Evolutionary conservation across 192 early-diverging fungal genomes (phyloP).

Genomic region (Thoreauomyces humboldtii): DNA sequence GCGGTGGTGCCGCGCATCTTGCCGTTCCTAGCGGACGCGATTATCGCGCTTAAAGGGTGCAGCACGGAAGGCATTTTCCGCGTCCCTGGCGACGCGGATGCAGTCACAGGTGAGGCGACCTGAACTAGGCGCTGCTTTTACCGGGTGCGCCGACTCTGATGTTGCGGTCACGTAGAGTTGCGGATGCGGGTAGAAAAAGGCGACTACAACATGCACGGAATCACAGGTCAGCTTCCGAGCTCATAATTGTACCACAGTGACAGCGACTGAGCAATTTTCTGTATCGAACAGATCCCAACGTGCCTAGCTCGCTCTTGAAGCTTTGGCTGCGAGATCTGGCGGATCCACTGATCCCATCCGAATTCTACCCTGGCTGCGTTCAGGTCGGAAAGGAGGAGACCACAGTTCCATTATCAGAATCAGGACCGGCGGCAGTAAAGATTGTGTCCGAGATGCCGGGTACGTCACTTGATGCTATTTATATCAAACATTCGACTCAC

Average conservation of each 20-base stretch:
- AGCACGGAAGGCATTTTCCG: constrained; percentile 92
- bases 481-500: neutral
- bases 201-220: constrained; percentile 64
- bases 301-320: constrained; percentile 88
- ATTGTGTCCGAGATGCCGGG: constrained; percentile 37
- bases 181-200: constrained; percentile 81
- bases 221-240: constrained; percentile 64
- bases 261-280: neutral
- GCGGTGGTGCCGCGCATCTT: constrained; percentile 78
- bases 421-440: constrained; percentile 34
- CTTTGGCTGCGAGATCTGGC: constrained; percentile 93
- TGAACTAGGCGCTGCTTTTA: no score
- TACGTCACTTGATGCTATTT: neutral
- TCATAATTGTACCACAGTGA: no score
- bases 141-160: no score
- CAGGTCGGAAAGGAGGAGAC: constrained; percentile 48
- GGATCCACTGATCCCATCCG: constrained; percentile 82
- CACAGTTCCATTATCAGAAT: constrained; percentile 51
- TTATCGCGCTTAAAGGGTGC: constrained; percentile 73
- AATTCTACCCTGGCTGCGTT: constrained; percentile 78
- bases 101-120: constrained; percentile 60
- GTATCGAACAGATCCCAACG: constrained; percentile 82
- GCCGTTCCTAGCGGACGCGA: constrained; percentile 71
- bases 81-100: constrained; percentile 88
- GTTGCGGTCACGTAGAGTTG: constrained; percentile 54